Percentiles rank a stretch among this genome's conserved stretches.
Conservation (phyloP, 1,284 basidiomycete genomes). For the Gymnopus androsaceus region DNA sequence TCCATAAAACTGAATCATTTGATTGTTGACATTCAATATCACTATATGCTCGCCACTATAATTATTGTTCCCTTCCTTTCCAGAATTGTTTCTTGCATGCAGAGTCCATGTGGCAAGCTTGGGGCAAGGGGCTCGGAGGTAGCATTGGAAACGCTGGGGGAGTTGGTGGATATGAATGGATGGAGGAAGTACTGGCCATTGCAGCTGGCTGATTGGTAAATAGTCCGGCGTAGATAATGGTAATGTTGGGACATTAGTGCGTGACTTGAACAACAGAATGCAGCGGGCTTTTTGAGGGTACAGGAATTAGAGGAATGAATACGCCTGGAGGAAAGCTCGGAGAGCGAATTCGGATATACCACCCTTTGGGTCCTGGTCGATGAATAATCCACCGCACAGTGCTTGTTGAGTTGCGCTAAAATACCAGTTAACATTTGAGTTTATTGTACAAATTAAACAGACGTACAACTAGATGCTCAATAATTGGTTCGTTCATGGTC, state of each 20-base stretch:
- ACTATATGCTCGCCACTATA: too few relatives aligned
- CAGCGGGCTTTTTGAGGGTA: slow-evolving; percentile 55
- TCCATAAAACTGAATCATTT: too few relatives aligned
- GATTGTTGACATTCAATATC: too few relatives aligned
- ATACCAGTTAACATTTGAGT: too few relatives aligned
- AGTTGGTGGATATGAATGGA: slow-evolving; percentile 72
- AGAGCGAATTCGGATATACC: slow-evolving; percentile 75
- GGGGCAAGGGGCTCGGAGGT: slow-evolving; percentile 41
- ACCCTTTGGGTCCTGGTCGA: slow-evolving; percentile 66
- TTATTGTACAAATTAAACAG: neutral
- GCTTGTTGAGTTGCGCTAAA: slow-evolving; percentile 54
- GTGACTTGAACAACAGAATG: slow-evolving; percentile 61
- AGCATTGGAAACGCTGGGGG: slow-evolving; percentile 44
- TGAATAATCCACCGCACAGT: slow-evolving; percentile 73
- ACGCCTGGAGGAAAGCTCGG: slow-evolving; percentile 65
- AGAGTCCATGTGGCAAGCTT: slow-evolving; percentile 33
- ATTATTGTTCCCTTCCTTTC: too few relatives aligned
- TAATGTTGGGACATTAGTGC: slow-evolving; percentile 43
- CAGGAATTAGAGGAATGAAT: slow-evolving; percentile 64
- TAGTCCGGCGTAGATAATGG: neutral
- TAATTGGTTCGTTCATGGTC: slow-evolving; percentile 61
- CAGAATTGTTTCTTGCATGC: slow-evolving; percentile 36
- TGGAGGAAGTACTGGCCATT: slow-evolving; percentile 35
- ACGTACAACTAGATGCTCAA: slow-evolving; percentile 71
- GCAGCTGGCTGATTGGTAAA: slow-evolving; percentile 28